Evolutionary conservation across 2,329 filamentous ascomycete species (phyloP).

Genomic region (Microdochium nivale): DNA sequence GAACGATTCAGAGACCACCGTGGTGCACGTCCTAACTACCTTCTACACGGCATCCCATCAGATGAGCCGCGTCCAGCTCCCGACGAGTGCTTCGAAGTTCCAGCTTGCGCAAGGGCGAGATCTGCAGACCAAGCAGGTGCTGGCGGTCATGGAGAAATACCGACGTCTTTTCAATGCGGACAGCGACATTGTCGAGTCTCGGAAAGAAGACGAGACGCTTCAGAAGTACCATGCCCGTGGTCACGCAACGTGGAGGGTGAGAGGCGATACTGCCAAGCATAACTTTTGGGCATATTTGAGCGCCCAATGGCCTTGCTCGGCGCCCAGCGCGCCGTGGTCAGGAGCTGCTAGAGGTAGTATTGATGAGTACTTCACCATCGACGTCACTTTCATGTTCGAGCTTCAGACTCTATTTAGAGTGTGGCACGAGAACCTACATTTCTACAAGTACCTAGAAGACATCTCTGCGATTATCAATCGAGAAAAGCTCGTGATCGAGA

Average conservation of each 20-base stretch:
- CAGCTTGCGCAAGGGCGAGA: neutral
- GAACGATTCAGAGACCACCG: neutral
- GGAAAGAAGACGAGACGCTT: neutral
- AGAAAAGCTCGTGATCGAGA: neutral
- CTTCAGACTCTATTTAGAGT: neutral
- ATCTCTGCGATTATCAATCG: neutral
- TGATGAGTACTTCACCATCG: neutral
- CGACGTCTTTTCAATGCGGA: neutral
- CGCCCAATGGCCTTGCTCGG: neutral
- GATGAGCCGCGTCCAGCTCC: neutral
- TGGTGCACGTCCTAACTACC: neutral
- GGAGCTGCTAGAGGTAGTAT: neutral
- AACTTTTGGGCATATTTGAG: neutral
- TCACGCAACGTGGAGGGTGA: neutral
- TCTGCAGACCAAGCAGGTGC: neutral
- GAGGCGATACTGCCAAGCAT: neutral
- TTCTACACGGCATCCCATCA: neutral
- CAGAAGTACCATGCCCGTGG: neutral
- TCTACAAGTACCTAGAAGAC: neutral
- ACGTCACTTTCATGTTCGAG: neutral
- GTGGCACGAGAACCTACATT: neutral
- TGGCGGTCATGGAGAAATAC: neutral
- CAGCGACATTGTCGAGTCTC: neutral
- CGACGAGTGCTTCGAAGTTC: neutral
- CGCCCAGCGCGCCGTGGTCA: neutral